Conservation (phyloP, 345 rosid species). For the Punica granatum region DNA sequence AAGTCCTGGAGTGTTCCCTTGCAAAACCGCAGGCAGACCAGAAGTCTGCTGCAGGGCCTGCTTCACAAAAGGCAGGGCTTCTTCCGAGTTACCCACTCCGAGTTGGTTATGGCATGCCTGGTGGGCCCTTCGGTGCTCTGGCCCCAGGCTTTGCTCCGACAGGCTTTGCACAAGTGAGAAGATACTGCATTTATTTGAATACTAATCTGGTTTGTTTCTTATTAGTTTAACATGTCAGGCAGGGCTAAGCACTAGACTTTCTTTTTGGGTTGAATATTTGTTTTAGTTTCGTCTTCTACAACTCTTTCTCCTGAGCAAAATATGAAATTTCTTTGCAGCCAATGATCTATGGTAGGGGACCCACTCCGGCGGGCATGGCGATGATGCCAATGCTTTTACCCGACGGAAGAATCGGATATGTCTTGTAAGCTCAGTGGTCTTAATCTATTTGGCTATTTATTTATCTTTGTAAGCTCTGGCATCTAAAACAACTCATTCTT, state of each 20-base stretch:
- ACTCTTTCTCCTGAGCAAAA: not conserved
- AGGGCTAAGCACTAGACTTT: no score
- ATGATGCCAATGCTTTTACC: conserved; percentile 98
- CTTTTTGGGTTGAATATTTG: no score
- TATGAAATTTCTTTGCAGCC: conserved; percentile 67
- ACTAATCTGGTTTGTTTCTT: not conserved
- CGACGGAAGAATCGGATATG: conserved; percentile 94
- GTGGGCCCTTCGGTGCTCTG: conserved; percentile 51
- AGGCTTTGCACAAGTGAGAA: conserved; percentile 67
- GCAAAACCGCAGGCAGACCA: conserved; percentile 94
- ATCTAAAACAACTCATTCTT: not conserved
- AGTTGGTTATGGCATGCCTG: conserved; percentile 64
- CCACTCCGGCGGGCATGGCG: conserved; percentile 76
- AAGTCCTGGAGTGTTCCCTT: conserved; percentile 78
- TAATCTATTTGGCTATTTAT: not conserved
- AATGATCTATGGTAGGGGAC: conserved; percentile 71
- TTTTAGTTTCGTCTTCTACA: no score
- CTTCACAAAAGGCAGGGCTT: conserved; percentile 47
- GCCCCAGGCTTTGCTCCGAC: conserved; percentile 64
- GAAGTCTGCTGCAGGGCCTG: conserved; percentile 43
- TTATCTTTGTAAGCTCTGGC: not conserved
- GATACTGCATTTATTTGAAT: not conserved
- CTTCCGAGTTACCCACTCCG: conserved; percentile 63
- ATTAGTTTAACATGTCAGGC: not conserved
- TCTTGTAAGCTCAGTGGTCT: conserved; percentile 50